Base-by-base conservation (phyloP, 495 filamentous ascomycete species). In the Hypoxylon subgilvum region DNA sequence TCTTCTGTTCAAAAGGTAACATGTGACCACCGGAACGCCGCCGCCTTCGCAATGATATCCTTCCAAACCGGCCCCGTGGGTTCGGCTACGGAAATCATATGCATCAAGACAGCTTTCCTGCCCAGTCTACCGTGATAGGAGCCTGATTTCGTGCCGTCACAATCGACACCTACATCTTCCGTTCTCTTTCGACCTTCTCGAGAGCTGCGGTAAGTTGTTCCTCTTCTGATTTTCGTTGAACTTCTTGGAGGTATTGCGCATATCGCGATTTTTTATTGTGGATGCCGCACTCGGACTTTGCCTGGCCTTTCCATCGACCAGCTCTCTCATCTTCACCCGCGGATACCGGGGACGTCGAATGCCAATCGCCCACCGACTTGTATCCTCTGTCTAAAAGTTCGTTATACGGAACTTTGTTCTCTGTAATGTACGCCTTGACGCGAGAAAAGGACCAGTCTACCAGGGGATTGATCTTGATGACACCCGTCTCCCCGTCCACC, bases 381-480 rank as follows among this genome's bases (percentile, higher is more conserved):
- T 98, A 98, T 12, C 95, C 92, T 48, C 77, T 79, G 76, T 97
- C 89, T 3, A 98, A 80, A 8, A 98, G 81, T 49, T 82, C 86
- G 68, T 98, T 98, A 81, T 96, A 97, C 1, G 94, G 95, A 3
- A 98, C 90, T 51, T 94, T 69, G 76, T 96, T 82, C 57, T 88
- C 86, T 49, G 84, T 80, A 79, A 96, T 79, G 73, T 98, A 98
- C 27, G 82, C 80, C 73, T 90, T 84, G 38, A 98, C 94, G 70
- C 97, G 88, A 48, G 84, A 74, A 74, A 97, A 97, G 32, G 85
- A 80, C 94, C 94, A 98, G 79, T 95, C 95, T 62, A 91, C 92
- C 35, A 98, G 79, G n/a, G 94, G 95, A 77, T 98, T 98, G 81
- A 98, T 85, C 79, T 98, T 98, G 83, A 97, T 84, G 43, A 97